Evolutionary conservation across 1,284 basidiomycete genomes (phyloP), one percentile per base, ranked within the genome.

Genomic region (Puccinia novopanici): DNA sequence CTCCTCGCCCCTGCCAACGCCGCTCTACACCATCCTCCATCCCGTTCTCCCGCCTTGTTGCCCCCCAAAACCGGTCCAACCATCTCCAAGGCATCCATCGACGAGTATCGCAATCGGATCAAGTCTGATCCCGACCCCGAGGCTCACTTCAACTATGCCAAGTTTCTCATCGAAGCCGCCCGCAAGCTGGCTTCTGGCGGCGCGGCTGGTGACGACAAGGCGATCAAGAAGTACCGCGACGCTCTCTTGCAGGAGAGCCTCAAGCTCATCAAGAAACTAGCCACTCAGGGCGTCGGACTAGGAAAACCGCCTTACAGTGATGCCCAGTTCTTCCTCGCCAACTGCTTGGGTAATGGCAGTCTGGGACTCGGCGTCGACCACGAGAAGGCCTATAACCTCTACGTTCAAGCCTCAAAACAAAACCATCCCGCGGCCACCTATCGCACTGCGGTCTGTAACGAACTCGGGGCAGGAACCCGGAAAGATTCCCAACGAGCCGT

Each of bases 281-380:
- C 95, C 0, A 94, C 93, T 1, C 92, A 94, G 84, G 92, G 92
- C 34, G 84, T 84, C 78, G 86, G 85, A 1, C 72, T 86, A 37
- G 86, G 87, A 52, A 87, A 87, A 81, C 86, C 87, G 19, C 91
- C 94, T 0, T 97, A 93, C 86, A 91, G 94, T 78, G 96, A 99
- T 84, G 96, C 97, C n/a, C 97, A 99, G 85, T 99, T 98, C 87
- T 99, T 98, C 89, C 89, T 99, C 63, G 97, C 96, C 68, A 98
- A 98, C 85, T 95, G 96, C 85, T 92, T 97, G 85, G 96, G 96
- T 13, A 98, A 95, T 0, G 97, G 97, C 22, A 92, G 92, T 83
- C 89, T 99, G 30, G 96, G 97, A 12, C 88, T 99, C 17, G 92
- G 92, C 84, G 94, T 98, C 78, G 97, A 99, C 86, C 95, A 98